Evolutionary conservation across 352 stramenopile genomes (phyloP), one percentile per base, ranked within the genome.

Genomic region (Pythium sukuiense): DNA sequence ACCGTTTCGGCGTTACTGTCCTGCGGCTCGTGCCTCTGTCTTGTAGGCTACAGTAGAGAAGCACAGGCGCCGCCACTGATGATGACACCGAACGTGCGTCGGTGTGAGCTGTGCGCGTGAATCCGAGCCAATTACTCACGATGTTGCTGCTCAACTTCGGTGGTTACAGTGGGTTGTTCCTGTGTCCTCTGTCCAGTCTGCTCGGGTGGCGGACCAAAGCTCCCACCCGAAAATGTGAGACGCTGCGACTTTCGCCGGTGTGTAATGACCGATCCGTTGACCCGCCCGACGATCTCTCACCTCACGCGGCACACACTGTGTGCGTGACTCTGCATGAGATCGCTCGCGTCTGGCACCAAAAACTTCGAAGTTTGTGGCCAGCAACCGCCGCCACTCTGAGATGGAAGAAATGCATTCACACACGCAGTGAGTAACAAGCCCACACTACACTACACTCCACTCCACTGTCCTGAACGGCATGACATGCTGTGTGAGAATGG

Each of bases 211-310:
- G 48, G 48, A 55, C 48, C 48, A 55, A 55, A 55, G 46, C 20
- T 33, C n/a, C 48, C 24, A 55, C 48, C 26, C 45, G 45, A 52
- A 52, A 52, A 18, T 52, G n/a, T 52, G 45, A 20, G 41, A 16
- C 41, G 41, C 41, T 52, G 45, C 20, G 45, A 37, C 27, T 55
- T 55, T 55, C 26, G 26, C 20, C 48, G 27, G 60, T 67, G 61
- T 53, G 61, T 67, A 67, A 67, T 67, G 61, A 67, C 61, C 52
- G 53, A n/a, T 67, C 43, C 12, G 29, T 61, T 62, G 53, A 67
- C 61, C 59, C 61, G 58, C n/a, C 16, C 27, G 48, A 55, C 29
- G 53, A 55, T 54, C 39, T 45, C 37, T 39, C 16, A 39, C 49
- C 37, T 39, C 16, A 39, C 49, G 37, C 20, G 24, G 49, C 33